Base-by-base conservation (phyloP, 768 basidiomycete species). In the Amanita pseudoporphyria region DNA sequence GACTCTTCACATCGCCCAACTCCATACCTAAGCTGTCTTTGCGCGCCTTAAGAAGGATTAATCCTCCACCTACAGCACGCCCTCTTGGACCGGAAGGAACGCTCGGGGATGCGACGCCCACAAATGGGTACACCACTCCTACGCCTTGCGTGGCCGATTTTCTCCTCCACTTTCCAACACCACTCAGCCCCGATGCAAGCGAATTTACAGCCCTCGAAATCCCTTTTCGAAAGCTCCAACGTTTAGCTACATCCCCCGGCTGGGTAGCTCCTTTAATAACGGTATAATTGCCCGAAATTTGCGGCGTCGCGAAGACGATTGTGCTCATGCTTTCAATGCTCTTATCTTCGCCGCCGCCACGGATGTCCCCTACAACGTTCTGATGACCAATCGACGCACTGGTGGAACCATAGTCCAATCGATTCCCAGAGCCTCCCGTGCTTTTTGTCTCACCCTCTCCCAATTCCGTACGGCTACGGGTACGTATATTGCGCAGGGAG, bases 41-140 rank as follows among this genome's bases (percentile, higher is more conserved):
- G 14, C 42, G 21, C 14, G 19, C 33, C 7, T 35, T 14, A 13
- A 24, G 32, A 26, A 47, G 6, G 14, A 47, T 22, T 3, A 46
- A 9, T 12, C 31, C 31, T n/a, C 45, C 45, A 18, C 45, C 32
- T 13, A 26, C 45, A 24, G 32, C 24, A n/a, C 14, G 33, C 45
- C 22, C 14, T 16, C 38, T 32, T 35, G 19, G 12, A 24, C 6
- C 18, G 9, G 33, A 35, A 14, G 45, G 35, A 42, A 24, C 26
- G 10, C 31, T 32, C 4, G 45, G 13, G 9, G 45, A 47, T 35
- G 33, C 12, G 21, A 47, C 35, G 13, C 32, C 45, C 12, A 47
- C 45, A 26, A 47, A 47, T 16, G 45, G 45, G 22, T 47, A 47
- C 18, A 47, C 33, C 22, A 36, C 24, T 22, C 35, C 45, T 24